Evolutionary conservation across 495 filamentous ascomycete genomes (phyloP).

Genomic region (Daldinia concentrica): DNA sequence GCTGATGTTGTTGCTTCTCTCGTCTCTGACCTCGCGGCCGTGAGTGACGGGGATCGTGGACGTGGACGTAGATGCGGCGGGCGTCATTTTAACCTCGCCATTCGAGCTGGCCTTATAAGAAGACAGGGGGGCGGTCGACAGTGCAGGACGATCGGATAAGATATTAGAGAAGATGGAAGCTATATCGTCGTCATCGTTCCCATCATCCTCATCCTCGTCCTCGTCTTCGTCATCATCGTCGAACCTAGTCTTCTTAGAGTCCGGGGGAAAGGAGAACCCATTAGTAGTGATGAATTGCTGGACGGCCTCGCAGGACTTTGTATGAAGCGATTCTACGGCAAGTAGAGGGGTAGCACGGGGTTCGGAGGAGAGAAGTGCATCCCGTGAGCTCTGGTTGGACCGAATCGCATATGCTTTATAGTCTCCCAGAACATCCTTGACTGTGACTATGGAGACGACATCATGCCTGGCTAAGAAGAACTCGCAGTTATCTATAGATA

Average conservation of each 20-base stretch:
- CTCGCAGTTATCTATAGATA: constrained; percentile 50
- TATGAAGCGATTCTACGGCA: constrained; percentile 44
- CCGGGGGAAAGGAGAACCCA: constrained; percentile 45
- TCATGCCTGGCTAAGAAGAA: constrained; percentile 48
- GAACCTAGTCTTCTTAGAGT: constrained; percentile 25
- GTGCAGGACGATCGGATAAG: constrained; percentile 34
- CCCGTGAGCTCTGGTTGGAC: constrained; percentile 42
- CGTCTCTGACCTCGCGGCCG: constrained; percentile 26
- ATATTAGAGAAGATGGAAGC: constrained; percentile 39
- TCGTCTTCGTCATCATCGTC: constrained; percentile 13
- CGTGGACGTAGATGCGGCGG: constrained; percentile 25
- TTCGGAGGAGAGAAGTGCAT: constrained; percentile 46
- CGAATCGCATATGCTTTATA: constrained; percentile 50
- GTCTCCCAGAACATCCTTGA: constrained; percentile 44
- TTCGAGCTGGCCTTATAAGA: constrained; percentile 45
- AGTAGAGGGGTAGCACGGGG: constrained; percentile 36
- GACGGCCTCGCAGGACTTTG: constrained; percentile 50
- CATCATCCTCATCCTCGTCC: constrained; percentile 31
- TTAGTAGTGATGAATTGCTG: constrained; percentile 51
- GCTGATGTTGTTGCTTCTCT: constrained; percentile 31
- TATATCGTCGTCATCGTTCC: constrained; percentile 31
- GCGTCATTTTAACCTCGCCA: constrained; percentile 41
- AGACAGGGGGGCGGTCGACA: constrained; percentile 44
- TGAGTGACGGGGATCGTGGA: constrained; percentile 20
- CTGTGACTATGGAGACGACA: constrained; percentile 46